A percentile compares a stretch with the other conserved stretches of the same genome.
Evolutionary conservation across 2,329 filamentous ascomycete genomes (phyloP).

Genomic region (Colletotrichum tabaci): DNA sequence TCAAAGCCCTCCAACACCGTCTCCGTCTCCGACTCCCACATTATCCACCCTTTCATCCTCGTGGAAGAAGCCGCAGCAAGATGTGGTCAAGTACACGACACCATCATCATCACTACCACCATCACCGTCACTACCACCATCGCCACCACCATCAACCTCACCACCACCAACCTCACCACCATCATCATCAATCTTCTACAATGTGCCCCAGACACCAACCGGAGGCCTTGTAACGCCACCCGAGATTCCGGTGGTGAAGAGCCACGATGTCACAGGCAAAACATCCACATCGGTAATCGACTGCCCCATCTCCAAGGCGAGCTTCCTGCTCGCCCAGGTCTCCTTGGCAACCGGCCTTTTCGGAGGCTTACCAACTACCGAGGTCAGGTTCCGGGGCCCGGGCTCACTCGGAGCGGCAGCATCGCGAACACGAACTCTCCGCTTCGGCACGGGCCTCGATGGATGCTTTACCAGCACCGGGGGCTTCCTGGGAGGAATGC

Average conservation of each 20-base stretch:
- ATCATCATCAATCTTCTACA: neutral
- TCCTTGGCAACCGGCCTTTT: slow-evolving; percentile 21
- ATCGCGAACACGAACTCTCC: slow-evolving; percentile 13
- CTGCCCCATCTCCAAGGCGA: slow-evolving; percentile 36
- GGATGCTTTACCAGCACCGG: slow-evolving; percentile 24
- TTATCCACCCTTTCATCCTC: neutral
- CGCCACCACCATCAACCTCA: too few relatives aligned
- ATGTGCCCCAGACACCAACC: neutral
- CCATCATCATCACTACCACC: neutral
- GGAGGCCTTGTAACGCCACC: slow-evolving; percentile 24
- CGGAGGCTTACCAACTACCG: slow-evolving; percentile 12
- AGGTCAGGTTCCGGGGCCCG: slow-evolving; percentile 22
- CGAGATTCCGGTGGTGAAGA: neutral
- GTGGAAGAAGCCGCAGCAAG: slow-evolving; percentile 9
- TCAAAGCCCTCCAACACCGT: slow-evolving; percentile 10
- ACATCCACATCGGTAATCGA: slow-evolving; percentile 1
- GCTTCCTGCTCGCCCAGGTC: slow-evolving; percentile 36
- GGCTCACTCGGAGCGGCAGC: neutral
- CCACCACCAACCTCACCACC: too few relatives aligned
- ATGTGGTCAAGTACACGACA: slow-evolving; percentile 8
- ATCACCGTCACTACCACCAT: neutral
- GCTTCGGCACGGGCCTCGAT: slow-evolving; percentile 33
- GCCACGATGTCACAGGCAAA: neutral
- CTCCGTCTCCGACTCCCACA: slow-evolving; percentile 4
- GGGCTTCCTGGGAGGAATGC: slow-evolving; percentile 24